phyloP scores from a whole-genome alignment of 495 filamentous ascomycete species.

The Neohortaea acidophila region DNA sequence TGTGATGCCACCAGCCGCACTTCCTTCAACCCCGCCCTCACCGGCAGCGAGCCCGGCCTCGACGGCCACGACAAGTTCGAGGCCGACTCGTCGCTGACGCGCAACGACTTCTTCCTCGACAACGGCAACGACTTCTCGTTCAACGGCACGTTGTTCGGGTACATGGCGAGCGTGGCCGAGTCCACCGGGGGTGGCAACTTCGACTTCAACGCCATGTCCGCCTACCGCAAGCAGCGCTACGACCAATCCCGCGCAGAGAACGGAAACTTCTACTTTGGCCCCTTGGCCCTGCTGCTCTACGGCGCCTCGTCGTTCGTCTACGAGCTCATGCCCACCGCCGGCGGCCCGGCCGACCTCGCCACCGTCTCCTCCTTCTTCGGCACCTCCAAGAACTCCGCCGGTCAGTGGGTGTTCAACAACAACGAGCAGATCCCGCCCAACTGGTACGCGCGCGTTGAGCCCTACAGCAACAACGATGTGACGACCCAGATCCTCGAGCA shows the following conservation, averaged over 20 bases:
- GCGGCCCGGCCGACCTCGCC: conserved; percentile 20
- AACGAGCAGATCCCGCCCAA: conserved; percentile 27
- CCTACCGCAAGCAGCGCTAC: conserved; percentile 26
- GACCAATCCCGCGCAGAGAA: conserved; percentile 25
- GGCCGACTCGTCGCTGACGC: conserved; percentile 28
- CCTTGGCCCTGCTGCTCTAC: conserved; percentile 24
- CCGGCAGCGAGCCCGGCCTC: conserved; percentile 27
- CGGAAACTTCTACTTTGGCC: conserved; percentile 29
- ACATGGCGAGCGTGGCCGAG: conserved; percentile 19
- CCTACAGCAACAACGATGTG: conserved; percentile 23
- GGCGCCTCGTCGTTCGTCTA: conserved; percentile 31
- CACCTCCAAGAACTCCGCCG: conserved; percentile 20
- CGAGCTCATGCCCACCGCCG: conserved; percentile 27
- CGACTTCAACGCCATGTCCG: conserved; percentile 22
- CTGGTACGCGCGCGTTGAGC: conserved; percentile 27
- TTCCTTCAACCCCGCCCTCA: conserved; percentile 21
- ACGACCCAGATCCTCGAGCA: conserved; percentile 22
- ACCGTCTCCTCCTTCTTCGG: conserved; percentile 30
- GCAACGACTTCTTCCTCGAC: conserved; percentile 29
- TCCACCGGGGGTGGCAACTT: conserved; percentile 21
- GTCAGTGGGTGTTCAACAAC: conserved; percentile 24
- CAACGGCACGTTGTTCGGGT: conserved; percentile 29
- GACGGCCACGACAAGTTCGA: conserved; percentile 35
- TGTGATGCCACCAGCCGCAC: conserved; percentile 31
- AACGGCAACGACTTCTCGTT: conserved; percentile 25